Evolutionary conservation across 192 early-diverging fungal species (phyloP).

Genomic region (Mortierella alpina): DNA sequence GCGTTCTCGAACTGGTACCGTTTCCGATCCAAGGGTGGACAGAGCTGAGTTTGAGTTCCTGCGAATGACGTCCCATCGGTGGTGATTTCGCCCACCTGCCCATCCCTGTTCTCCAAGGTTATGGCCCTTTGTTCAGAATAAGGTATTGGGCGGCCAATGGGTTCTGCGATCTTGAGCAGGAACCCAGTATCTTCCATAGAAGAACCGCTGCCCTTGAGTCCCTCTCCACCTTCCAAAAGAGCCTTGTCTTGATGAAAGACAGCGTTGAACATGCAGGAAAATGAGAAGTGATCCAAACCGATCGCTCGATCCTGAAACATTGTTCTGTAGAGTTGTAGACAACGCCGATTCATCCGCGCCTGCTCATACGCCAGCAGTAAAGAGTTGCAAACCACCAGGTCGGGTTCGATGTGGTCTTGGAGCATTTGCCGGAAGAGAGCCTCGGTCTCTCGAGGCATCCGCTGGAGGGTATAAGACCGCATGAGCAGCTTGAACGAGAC

Average conservation of each 20-base stretch:
- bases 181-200: constrained; percentile 1
- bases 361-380: constrained; percentile 41
- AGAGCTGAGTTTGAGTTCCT: not conserved
- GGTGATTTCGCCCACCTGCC: not conserved
- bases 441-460: constrained; percentile 41
- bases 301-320: constrained; percentile 42
- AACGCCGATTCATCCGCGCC: constrained; percentile 36
- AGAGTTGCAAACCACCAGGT: constrained; percentile 29
- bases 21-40: not conserved
- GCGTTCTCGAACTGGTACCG: constrained; percentile 29
- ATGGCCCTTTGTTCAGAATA: constrained; percentile 4
- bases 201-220: constrained; percentile 16
- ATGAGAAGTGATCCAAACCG: constrained; percentile 35
- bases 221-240: constrained; percentile 25
- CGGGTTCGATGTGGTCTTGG: constrained; percentile 22
- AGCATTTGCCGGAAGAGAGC: constrained; percentile 42
- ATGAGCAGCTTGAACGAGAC: constrained; percentile 24
- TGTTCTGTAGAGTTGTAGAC: constrained; percentile 26
- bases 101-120: constrained; percentile 11
- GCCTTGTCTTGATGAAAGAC: constrained; percentile 50
- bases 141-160: constrained; percentile 2
- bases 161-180: constrained; percentile 13
- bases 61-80: not conserved
- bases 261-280: constrained; percentile 49
- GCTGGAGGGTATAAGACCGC: constrained; percentile 27